Conservation (phyloP, 257 asterid species). For the Solanum acaule region DNA sequence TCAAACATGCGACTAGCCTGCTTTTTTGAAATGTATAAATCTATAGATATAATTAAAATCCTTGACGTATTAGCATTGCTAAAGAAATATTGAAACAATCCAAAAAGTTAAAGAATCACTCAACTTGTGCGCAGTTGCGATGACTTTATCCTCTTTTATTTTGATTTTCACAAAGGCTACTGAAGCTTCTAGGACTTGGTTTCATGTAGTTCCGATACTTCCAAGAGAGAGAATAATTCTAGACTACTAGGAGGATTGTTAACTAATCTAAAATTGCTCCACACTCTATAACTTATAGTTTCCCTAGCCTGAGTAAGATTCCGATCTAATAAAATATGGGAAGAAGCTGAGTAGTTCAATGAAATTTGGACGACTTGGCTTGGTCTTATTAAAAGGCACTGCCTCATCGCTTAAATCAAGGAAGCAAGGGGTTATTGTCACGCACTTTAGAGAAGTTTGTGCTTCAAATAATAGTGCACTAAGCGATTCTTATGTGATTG, state of each 20-base stretch:
- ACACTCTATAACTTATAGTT: neutral
- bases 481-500: neutral
- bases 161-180: neutral
- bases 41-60: neutral
- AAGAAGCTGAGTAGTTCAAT: neutral
- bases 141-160: neutral
- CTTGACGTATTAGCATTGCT: neutral
- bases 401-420: neutral
- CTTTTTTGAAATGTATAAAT: neutral
- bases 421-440: neutral
- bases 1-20: neutral
- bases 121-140: neutral
- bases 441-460: neutral
- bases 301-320: neutral
- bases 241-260: neutral
- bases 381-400: neutral
- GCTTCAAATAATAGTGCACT: neutral
- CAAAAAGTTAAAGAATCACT: neutral
- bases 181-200: neutral
- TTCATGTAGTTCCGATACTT: neutral
- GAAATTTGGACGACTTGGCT: neutral
- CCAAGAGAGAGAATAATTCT: neutral
- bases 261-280: neutral
- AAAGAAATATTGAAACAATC: neutral
- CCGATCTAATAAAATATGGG: neutral